Evolutionary conservation across 2,329 filamentous ascomycete species (phyloP), one percentile per base, ranked within the genome.

Genomic region (Cordyceps cicadae): DNA sequence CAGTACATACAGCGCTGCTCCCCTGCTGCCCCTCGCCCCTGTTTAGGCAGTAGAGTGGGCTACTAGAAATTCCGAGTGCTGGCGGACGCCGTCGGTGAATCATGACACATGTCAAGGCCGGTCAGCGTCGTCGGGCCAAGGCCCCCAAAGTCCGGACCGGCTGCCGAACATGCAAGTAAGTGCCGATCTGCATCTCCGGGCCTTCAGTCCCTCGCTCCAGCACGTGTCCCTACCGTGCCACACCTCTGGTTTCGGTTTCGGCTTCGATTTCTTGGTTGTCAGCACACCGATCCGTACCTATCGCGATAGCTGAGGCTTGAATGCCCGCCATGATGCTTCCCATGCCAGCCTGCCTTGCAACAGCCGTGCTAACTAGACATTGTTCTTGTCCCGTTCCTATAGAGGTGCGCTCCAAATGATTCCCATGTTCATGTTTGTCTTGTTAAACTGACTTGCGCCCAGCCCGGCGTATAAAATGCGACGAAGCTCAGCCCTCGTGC

Each of bases 151-250:
- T 62, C 21, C 54, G 60, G 26, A 62, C 60, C 17, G 60, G 60
- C 21, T 62, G 60, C 34, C 48, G 43, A 50, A 62, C 60, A 17
- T 62, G 60, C 60, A 62, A 62, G 60, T 62, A 53, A 62, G 60
- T 62, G 21, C 12, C 32, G 19, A 5, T 29, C 52, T n/a, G 4
- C 15, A 17, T 24, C n/a, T 56, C 7, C 19, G 11, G 12, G 7
- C 34, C 12, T 37, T 37, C 2, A 24, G 17, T 56, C 19, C n/a
- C 41, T 5, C 14, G 14, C 15, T 37, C 14, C 21, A 32, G 50
- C 12, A n/a, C 37, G 14, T 21, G 24, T 49, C 21, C 15, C 17
- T 17, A 12, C 5, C 24, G 9, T 19, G 15, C 11, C 15, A 41
- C 37, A 29, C 14, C 21, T 19, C 15, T 34, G 41, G 41, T 12